Conservation (phyloP, 352 stramenopile species). For the Pythium guiyangense region DNA sequence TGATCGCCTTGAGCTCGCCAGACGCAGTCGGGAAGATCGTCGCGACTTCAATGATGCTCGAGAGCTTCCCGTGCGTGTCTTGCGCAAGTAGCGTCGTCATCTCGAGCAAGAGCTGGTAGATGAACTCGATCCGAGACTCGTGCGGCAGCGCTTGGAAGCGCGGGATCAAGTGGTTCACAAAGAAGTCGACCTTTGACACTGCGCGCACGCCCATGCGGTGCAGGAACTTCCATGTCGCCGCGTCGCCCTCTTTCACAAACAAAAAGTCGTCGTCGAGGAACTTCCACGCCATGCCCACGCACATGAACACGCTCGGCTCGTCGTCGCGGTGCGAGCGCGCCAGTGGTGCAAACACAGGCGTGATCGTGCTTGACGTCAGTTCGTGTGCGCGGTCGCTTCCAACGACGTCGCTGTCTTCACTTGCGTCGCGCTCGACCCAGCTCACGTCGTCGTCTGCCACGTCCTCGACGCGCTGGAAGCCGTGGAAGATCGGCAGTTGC, state of each 20-base stretch:
- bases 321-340: constrained; percentile 14
- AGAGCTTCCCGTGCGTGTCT: constrained; percentile 35
- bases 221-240: constrained; percentile 22
- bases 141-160: constrained; percentile 29
- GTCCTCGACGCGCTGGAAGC: constrained; percentile 15
- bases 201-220: constrained; percentile 23
- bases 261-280: constrained; percentile 53
- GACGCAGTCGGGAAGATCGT: constrained; percentile 56
- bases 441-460: constrained; percentile 17
- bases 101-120: constrained; percentile 42
- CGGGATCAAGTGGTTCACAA: constrained; percentile 43
- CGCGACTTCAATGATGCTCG: constrained; percentile 35
- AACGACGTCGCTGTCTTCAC: constrained; percentile 4
- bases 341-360: constrained; percentile 26
- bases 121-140: constrained; percentile 30
- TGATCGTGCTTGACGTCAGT: constrained; percentile 13
- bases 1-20: constrained; percentile 51
- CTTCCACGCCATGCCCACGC: constrained; percentile 33
- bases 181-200: constrained; percentile 48
- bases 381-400: background rate
- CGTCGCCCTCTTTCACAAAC: constrained; percentile 39
- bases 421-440: background rate
- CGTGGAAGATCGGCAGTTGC: constrained; percentile 51
- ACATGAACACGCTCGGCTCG: constrained; percentile 20
- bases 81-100: constrained; percentile 30